phyloP scores from a whole-genome alignment of 345 rosid genomes.

The Eucalyptus lansdowneana region DNA sequence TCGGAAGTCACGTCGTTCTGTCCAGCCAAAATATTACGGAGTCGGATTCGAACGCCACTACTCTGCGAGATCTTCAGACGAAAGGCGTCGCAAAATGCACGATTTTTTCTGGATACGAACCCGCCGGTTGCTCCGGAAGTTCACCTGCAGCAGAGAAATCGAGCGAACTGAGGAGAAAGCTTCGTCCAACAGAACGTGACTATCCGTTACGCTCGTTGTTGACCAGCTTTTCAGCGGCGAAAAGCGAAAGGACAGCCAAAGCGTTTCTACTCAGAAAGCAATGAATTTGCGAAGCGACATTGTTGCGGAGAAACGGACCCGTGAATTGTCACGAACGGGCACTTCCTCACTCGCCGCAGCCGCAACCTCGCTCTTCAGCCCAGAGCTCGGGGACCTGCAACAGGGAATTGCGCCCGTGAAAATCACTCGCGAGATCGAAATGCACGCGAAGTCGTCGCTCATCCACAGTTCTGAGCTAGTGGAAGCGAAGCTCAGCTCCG shows the following conservation, averaged over 20 bases:
- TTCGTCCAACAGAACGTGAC: background rate
- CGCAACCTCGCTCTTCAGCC: background rate
- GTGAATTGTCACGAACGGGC: background rate
- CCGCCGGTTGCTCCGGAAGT: background rate
- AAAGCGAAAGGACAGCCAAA: background rate
- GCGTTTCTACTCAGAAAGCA: background rate
- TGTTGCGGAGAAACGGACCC: background rate
- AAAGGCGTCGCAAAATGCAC: background rate
- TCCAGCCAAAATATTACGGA: background rate
- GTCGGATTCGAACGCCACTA: background rate
- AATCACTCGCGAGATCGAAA: background rate
- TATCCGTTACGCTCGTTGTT: constrained; percentile 20
- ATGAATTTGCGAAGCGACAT: background rate
- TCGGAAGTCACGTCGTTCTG: background rate
- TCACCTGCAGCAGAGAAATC: background rate
- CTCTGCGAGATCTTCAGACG: constrained; percentile 3
- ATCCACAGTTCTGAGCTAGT: background rate
- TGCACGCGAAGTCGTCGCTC: background rate
- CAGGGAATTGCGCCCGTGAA: background rate
- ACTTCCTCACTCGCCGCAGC: background rate
- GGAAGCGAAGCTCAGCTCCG: background rate
- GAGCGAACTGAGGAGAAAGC: background rate
- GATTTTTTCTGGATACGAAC: background rate
- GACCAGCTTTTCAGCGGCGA: constrained; percentile 10
- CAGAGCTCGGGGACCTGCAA: background rate